Base-by-base conservation (phyloP, 2,329 filamentous ascomycete genomes). In the Dactylellina sp. region DNA sequence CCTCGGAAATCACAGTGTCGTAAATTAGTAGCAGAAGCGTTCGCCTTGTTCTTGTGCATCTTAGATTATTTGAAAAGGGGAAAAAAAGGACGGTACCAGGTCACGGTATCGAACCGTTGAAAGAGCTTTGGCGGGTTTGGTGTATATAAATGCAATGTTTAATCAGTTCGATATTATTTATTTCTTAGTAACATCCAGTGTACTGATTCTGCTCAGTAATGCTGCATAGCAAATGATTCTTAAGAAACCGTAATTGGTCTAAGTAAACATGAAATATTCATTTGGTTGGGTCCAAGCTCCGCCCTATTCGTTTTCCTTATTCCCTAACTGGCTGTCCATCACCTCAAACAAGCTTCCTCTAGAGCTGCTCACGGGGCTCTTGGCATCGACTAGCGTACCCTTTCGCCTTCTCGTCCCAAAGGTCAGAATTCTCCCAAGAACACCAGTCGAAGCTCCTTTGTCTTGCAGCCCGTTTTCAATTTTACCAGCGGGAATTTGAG, bases 101-200 rank as follows among this genome's bases (percentile, higher is more conserved):
- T 37, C 16, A 18, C 6, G 57, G 46, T 42, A 37, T 37, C 20
- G 25, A 32, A 11, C 46, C 22, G 46, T 57, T 60, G 40, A 42
- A 64, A 55, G 20, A 49, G 18, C n/a, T 40, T 50, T 52, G 57
- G 37, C 25, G 57, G 65, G 25, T 64, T 46, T 22, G 55, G 52
- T 59, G 68, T 72, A 64, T 53, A 72, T 72, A 65, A 64, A 53
- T 47, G 22, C 18, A 42, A 63, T 53, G 24, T 39, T 37, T 49
- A 64, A 22, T 18, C 3, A 22, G 7, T 50, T 28, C 2, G 40
- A 9, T 5, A 52, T 18, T 62, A 40, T 61, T 39, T 20, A 16
- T 18, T 42, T 46, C 28, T 42, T 32, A 22, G 14, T 14, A n/a
- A 14, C 7, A 32, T 5, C 4, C 28, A 32, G n/a, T n/a, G n/a